Evolutionary conservation across 2,329 filamentous ascomycete species (phyloP).

Genomic region (Verticillium zaregamsianum): DNA sequence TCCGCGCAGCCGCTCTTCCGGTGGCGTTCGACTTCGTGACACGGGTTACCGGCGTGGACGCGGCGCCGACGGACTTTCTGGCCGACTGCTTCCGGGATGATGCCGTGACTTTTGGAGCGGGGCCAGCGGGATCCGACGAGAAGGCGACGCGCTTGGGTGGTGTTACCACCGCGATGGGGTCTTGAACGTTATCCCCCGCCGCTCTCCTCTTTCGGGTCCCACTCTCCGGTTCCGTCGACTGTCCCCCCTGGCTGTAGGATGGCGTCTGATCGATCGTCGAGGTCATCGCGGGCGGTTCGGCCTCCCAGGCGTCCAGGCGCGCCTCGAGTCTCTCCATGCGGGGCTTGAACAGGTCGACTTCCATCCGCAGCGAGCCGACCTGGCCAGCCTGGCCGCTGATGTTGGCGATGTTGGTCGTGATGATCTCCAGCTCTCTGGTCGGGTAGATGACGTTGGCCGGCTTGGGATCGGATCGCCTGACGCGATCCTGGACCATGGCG

Average conservation of each 20-base stretch:
- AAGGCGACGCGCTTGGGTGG: neutral
- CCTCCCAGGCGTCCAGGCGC: constrained; percentile 1
- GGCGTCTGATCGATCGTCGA: neutral
- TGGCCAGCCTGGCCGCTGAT: constrained; percentile 32
- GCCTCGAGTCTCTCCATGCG: constrained; percentile 29
- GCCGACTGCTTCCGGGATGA: neutral
- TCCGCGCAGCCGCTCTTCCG: neutral
- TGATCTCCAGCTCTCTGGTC: constrained; percentile 32
- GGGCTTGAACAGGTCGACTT: constrained; percentile 33
- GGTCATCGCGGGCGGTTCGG: neutral
- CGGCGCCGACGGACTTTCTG: neutral
- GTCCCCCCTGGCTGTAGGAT: neutral
- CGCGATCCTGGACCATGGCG: constrained; percentile 21
- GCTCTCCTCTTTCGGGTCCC: neutral
- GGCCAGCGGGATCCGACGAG: neutral
- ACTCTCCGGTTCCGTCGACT: neutral
- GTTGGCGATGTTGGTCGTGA: constrained; percentile 32
- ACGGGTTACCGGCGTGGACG: neutral
- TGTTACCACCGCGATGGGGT: neutral
- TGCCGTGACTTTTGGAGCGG: neutral
- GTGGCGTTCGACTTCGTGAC: neutral
- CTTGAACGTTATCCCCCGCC: neutral
- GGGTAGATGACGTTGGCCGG: constrained; percentile 3
- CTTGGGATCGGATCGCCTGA: constrained; percentile 6
- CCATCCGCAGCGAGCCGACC: constrained; percentile 36